Evolutionary conservation across 768 basidiomycete species (phyloP).

Genomic region (Calocybe indica): DNA sequence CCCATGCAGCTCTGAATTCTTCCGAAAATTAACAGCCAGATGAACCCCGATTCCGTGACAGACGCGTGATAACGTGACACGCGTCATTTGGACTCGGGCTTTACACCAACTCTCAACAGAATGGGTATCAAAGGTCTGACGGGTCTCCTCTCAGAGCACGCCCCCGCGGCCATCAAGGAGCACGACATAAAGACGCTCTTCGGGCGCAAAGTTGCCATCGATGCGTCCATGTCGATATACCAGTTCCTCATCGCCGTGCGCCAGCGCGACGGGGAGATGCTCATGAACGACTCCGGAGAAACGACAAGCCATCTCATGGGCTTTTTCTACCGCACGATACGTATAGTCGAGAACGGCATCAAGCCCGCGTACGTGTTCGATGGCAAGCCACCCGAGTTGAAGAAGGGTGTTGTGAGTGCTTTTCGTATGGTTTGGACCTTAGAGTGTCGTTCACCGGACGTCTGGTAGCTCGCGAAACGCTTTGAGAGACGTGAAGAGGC

Average conservation of each 20-base stretch:
- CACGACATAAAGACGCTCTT: slow-evolving; percentile 97
- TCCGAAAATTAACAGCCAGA: too few species aligned
- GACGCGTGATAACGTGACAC: too few species aligned
- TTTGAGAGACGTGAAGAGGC: slow-evolving; percentile 88
- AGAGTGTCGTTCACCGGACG: slow-evolving; percentile 4
- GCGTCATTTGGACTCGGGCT: too few species aligned
- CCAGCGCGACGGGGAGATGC: slow-evolving; percentile 92
- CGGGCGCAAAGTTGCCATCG: slow-evolving; percentile 96
- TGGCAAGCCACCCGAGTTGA: slow-evolving; percentile 96
- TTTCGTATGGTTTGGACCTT: background rate
- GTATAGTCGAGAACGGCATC: slow-evolving; percentile 98
- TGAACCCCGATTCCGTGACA: too few species aligned
- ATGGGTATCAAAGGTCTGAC: slow-evolving; percentile 99
- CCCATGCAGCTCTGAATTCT: too few species aligned
- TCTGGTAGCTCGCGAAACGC: slow-evolving; percentile 85
- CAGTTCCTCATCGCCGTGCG: slow-evolving; percentile 98
- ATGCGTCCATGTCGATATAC: slow-evolving; percentile 96
- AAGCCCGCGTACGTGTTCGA: slow-evolving; percentile 99
- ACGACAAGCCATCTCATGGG: slow-evolving; percentile 99
- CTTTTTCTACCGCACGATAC: slow-evolving; percentile 94
- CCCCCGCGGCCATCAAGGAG: slow-evolving; percentile 83
- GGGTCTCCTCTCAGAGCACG: slow-evolving; percentile 81
- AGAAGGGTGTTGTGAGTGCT: slow-evolving; percentile 86
- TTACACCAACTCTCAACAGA: slow-evolving; percentile 1
- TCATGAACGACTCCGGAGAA: slow-evolving; percentile 96